Evolutionary conservation across 73 alveolate genomes (phyloP).

Genomic region (Paramecium primaurelia): DNA sequence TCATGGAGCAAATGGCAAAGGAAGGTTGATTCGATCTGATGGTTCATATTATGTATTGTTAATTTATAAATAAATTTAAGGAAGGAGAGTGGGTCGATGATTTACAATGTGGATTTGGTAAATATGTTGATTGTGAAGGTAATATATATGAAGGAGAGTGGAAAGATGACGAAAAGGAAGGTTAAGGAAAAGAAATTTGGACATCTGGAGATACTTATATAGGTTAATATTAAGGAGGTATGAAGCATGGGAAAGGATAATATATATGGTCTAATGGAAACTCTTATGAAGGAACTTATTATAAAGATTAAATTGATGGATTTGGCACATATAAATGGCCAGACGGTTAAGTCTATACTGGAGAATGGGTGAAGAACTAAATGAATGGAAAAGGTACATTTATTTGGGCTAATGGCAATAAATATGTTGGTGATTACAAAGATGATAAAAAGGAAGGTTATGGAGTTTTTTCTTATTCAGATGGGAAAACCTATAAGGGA

Average conservation of each 20-base stretch:
- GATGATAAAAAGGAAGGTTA: conserved; percentile 67
- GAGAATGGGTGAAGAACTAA: conserved; percentile 51
- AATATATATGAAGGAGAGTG: conserved; percentile 83
- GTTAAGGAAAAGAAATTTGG: conserved; percentile 78
- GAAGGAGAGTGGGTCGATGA: conserved; percentile 84
- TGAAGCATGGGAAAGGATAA: conserved; percentile 49
- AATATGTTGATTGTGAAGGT: conserved; percentile 25
- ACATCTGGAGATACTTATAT: conserved; percentile 71
- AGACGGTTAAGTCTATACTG: conserved; percentile 47
- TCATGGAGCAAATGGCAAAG: conserved; percentile 51
- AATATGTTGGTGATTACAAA: conserved; percentile 63
- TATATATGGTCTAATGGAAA: conserved; percentile 35
- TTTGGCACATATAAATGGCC: conserved; percentile 16
- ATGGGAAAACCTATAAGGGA: conserved; percentile 70
- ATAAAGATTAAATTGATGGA: conserved; percentile 40
- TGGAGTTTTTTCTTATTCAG: conserved; percentile 69
- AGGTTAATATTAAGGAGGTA: conserved; percentile 61
- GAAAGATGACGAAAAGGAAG: conserved; percentile 78
- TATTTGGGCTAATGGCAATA: conserved; percentile 69
- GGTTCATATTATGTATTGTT: conserved; percentile 66
- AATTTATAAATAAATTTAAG: not conserved
- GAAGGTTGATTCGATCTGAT: conserved; percentile 69
- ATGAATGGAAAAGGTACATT: conserved; percentile 66
- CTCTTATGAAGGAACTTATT: conserved; percentile 34
- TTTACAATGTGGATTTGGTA: conserved; percentile 65